Evolutionary conservation across 2,329 filamentous ascomycete genomes (phyloP).

Genomic region (Cordyceps cicadae): DNA sequence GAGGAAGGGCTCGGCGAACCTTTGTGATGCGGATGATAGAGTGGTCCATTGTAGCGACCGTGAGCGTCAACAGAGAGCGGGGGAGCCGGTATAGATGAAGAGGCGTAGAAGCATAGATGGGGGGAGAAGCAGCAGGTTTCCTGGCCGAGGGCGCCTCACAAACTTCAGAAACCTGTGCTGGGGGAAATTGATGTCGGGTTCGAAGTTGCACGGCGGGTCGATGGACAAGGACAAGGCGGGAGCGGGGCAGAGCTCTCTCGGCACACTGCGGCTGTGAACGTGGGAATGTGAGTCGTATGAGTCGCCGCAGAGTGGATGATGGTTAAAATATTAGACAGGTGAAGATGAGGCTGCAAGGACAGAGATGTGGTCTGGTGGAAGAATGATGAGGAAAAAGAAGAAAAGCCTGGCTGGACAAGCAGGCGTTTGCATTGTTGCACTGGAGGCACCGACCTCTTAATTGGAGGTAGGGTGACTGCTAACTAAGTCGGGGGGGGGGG

Average conservation of each 20-base stretch:
- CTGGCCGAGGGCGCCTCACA: neutral
- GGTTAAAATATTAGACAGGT: neutral
- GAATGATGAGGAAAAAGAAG: neutral
- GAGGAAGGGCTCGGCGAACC: constrained; percentile 37
- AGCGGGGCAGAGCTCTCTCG: constrained; percentile 1
- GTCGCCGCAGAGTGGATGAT: neutral
- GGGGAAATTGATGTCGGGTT: neutral
- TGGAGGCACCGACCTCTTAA: no score
- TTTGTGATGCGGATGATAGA: constrained; percentile 82
- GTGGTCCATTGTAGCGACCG: constrained; percentile 50
- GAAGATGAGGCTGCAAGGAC: neutral
- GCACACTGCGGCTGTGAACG: neutral
- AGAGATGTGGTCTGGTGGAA: neutral
- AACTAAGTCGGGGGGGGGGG: no score
- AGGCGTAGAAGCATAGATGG: neutral
- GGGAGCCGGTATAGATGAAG: neutral
- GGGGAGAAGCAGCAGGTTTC: neutral
- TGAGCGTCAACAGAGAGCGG: constrained; percentile 6
- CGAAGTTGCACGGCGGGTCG: neutral
- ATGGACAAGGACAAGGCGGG: constrained; percentile 1
- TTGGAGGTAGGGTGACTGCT: no score
- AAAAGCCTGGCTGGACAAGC: neutral
- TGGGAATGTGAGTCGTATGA: neutral
- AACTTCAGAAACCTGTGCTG: no score
- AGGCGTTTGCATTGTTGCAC: neutral